A percentile compares a stretch with the other conserved stretches of the same genome.
phyloP scores from a whole-genome alignment of 352 stramenopile species.

The Peronospora belbahrii region DNA sequence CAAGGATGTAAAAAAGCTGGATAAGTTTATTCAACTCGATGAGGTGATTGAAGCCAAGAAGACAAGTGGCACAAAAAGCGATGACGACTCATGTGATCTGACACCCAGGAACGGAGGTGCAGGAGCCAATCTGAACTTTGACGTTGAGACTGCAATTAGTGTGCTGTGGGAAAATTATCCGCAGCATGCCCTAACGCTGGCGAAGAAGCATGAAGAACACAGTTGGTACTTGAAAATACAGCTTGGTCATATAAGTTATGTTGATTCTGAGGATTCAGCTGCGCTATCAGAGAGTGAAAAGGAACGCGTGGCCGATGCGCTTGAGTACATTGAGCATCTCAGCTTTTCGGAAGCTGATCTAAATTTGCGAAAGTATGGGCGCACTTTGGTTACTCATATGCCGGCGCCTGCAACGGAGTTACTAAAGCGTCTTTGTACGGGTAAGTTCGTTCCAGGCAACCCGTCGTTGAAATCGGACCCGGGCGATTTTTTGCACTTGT shows the following conservation, averaged over 20 bases:
- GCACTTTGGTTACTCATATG: slow-evolving; percentile 82
- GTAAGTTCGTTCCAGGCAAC: slow-evolving; percentile 59
- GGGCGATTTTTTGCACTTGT: slow-evolving; percentile 88
- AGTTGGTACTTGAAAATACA: slow-evolving; percentile 91
- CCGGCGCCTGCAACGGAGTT: slow-evolving; percentile 85
- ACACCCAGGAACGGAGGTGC: slow-evolving; percentile 18
- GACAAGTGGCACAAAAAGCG: slow-evolving; percentile 21
- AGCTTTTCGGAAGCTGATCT: slow-evolving; percentile 80
- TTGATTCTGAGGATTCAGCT: slow-evolving; percentile 66
- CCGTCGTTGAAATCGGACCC: slow-evolving; percentile 66
- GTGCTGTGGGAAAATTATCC: slow-evolving; percentile 90
- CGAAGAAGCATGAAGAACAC: slow-evolving; percentile 87
- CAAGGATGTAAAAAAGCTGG: slow-evolving; percentile 90
- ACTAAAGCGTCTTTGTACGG: slow-evolving; percentile 86
- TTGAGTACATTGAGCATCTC: slow-evolving; percentile 87
- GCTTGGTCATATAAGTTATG: slow-evolving; percentile 85
- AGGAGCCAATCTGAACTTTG: slow-evolving; percentile 68
- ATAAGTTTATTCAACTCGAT: slow-evolving; percentile 88
- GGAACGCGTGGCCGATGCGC: slow-evolving; percentile 78
- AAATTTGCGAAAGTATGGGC: slow-evolving; percentile 85
- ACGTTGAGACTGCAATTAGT: slow-evolving; percentile 89
- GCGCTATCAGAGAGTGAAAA: slow-evolving; percentile 68
- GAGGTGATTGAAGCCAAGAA: slow-evolving; percentile 56
- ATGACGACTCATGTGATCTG: slow-evolving; percentile 14
- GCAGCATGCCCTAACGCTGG: slow-evolving; percentile 83